Conservation (phyloP, 129 eudicot genomes). For the Pulicaria dysenterica region DNA sequence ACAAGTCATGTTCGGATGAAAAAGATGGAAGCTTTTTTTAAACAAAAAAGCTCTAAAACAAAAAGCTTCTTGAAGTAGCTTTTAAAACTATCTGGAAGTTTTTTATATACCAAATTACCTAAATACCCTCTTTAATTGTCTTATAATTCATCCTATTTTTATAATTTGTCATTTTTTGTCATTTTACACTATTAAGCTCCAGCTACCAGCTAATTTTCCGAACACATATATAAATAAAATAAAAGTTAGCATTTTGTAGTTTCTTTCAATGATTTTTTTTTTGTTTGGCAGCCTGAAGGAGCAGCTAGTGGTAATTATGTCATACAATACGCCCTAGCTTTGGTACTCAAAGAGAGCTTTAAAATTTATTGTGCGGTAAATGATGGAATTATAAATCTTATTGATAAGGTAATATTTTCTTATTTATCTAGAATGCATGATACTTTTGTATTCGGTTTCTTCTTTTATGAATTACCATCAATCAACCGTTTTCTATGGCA, state of each 20-base stretch:
- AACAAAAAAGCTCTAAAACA: too few relatives aligned
- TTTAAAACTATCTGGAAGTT: too few relatives aligned
- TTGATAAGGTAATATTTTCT: slow-evolving; percentile 74
- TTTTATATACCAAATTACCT: too few relatives aligned
- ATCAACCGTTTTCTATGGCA: slow-evolving; percentile 32
- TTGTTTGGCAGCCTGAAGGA: slow-evolving; percentile 76
- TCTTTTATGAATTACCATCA: slow-evolving; percentile 17
- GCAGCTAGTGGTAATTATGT: slow-evolving; percentile 84
- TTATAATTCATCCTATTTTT: too few relatives aligned
- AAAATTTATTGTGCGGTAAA: slow-evolving; percentile 91
- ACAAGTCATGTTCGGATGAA: too few relatives aligned
- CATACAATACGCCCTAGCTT: slow-evolving; percentile 87
- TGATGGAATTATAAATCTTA: slow-evolving; percentile 90
- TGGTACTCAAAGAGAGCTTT: slow-evolving; percentile 98
- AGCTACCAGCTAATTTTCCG: too few relatives aligned
- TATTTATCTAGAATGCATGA: background rate
- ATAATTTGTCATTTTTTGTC: too few relatives aligned
- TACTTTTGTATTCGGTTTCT: background rate
- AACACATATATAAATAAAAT: too few relatives aligned
- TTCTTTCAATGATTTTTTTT: background rate
- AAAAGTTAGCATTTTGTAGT: background rate
- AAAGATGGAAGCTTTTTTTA: too few relatives aligned
- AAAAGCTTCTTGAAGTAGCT: too few relatives aligned
- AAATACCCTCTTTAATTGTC: too few relatives aligned
- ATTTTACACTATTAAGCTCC: too few relatives aligned